Base-by-base conservation (phyloP, 23 red algal species). In the Chondrus crispus region DNA sequence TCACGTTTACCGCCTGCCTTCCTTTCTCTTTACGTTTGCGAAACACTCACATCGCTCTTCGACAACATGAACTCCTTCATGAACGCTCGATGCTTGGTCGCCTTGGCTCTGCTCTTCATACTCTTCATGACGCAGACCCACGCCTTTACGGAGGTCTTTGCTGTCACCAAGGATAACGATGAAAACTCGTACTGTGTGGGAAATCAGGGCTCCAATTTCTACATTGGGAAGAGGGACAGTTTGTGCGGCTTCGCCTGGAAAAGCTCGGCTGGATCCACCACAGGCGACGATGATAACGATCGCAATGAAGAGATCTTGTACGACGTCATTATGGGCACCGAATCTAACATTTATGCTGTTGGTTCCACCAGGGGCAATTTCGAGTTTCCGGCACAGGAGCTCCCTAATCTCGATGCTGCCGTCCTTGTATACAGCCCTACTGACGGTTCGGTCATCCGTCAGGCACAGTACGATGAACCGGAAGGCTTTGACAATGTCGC, bases 351-450 rank as follows among this genome's bases (percentile, higher is more conserved):
- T 28, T 92, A 84, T 74, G 88, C 88, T 24, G 51, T 46, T 60
- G 88, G 88, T 3, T 66, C 79, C 11, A 92, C 88, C 47, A 82
- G 76, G 39, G 88, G 77, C 12, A 84, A 84, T 20, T 92, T 92
- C 47, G 72, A n/a, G 33, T 82, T 24, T 46, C 88, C 77, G 12
- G 46, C 52, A 46, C 42, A 92, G 16, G 76, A 84, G 32, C 64
- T 52, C 29, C 76, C 76, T 4, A 92, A 63, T 57, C 44, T 80
- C 44, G 86, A 92, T 75, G 88, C 69, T 6, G 88, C 88, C 35
- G 46, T 92, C 11, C 62, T 92, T 29, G 88, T 92, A 4, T 92
- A 92, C 45, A 62, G 84, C n/a, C 1, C 75, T 1, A 28, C 44
- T 2, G 73, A 90, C 66, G 86, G 86, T 3, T 40, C 26, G 1